Evolutionary conservation across 2,329 filamentous ascomycete species (phyloP).

Genomic region (Ophiocordyceps robertsii): DNA sequence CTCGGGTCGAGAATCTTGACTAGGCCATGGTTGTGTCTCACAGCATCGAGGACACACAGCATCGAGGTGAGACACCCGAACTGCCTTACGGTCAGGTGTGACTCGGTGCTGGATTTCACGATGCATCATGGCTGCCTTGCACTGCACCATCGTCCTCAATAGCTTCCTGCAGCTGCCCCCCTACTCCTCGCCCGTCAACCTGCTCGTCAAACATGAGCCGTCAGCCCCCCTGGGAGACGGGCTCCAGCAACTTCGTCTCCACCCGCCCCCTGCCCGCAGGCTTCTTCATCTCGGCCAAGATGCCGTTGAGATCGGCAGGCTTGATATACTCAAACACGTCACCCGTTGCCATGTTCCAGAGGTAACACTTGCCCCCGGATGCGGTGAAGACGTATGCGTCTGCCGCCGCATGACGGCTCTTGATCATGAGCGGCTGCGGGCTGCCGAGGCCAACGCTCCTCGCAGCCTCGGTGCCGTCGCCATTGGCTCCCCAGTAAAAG

Average conservation of each 20-base stretch:
- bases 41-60: no score
- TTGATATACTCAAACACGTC: conserved; percentile 2
- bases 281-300: conserved; percentile 2
- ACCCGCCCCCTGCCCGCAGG: neutral
- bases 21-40: no score
- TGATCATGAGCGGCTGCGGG: conserved; percentile 1
- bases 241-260: neutral
- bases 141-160: no score
- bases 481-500: conserved; percentile 1
- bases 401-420: neutral
- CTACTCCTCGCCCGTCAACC: no score
- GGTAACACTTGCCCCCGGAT: neutral
- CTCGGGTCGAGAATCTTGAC: no score
- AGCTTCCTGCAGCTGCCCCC: no score
- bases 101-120: no score
- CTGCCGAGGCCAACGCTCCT: neutral
- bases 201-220: neutral
- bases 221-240: neutral
- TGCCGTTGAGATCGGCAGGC: neutral
- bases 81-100: no score
- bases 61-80: no score
- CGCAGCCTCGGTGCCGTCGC: neutral
- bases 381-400: conserved; percentile 2
- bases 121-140: no score
- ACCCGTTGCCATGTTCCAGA: conserved; percentile 1